These are phyloP conservation scores for Plantago rigida DNA, from an alignment of 305 asterid genomes.

Conservation along the genomic window DNA sequence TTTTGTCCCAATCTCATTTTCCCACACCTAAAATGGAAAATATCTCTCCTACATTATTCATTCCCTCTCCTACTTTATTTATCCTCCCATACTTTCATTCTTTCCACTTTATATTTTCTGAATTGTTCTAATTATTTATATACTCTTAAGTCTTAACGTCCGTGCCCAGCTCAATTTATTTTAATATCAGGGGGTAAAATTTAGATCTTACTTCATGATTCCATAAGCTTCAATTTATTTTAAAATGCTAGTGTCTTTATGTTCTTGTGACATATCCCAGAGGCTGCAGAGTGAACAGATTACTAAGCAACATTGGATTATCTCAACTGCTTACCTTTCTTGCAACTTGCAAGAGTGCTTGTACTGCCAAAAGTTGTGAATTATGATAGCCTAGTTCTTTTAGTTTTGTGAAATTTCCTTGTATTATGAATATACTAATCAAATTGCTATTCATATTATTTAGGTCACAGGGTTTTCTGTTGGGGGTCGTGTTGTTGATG, in stretches of 20 bases:
- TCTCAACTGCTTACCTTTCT: neutral
- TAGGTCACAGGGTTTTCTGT: constrained; percentile 98
- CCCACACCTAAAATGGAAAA: too few relatives aligned
- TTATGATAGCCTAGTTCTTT: neutral
- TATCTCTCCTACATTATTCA: too few relatives aligned
- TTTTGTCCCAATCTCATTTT: too few relatives aligned
- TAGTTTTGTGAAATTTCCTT: constrained; percentile 7
- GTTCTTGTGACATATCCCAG: constrained; percentile 13
- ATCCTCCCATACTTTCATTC: too few relatives aligned
- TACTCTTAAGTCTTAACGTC: too few relatives aligned
- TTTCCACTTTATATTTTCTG: too few relatives aligned
- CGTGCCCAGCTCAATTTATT: too few relatives aligned
- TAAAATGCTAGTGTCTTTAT: neutral
- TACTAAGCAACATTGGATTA: too few relatives aligned
- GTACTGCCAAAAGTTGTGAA: neutral
- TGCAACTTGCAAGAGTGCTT: constrained; percentile 14
- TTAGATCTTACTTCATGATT: neutral
- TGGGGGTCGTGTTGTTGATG: constrained; percentile 93
- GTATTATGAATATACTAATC: constrained; percentile 14
- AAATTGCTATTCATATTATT: constrained; percentile 24
- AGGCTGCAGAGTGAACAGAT: neutral
- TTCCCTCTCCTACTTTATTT: too few relatives aligned
- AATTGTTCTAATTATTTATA: too few relatives aligned
- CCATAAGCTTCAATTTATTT: neutral
- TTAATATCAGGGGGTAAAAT: too few relatives aligned